Percentiles rank a stretch among this genome's conserved stretches.
Conservation (phyloP, 2,329 filamentous ascomycete genomes). For the Calonectria hawksworthii region DNA sequence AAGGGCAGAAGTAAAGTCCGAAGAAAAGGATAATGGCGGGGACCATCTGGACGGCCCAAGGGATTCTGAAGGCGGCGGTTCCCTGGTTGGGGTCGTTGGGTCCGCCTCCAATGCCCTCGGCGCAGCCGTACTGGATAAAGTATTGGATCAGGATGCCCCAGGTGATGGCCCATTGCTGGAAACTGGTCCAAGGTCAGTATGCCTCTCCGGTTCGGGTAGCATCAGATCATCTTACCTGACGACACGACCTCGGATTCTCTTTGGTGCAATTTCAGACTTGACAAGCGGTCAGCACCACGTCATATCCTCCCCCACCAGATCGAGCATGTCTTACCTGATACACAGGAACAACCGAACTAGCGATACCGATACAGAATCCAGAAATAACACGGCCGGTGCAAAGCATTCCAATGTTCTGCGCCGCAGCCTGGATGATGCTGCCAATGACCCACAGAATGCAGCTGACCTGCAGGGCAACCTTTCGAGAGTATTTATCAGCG, state of each 20-base stretch:
- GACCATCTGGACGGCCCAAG: conserved; percentile 73
- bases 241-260: conserved; percentile 70
- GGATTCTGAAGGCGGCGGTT: conserved; percentile 69
- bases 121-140: conserved; percentile 76
- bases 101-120: conserved; percentile 64
- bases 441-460: conserved; percentile 67
- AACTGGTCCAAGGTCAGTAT: conserved; percentile 36
- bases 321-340: conserved; percentile 65
- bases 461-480: conserved; percentile 62
- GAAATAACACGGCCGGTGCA: conserved; percentile 79
- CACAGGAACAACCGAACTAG: conserved; percentile 78
- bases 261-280: conserved; percentile 71
- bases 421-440: conserved; percentile 69
- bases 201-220: not conserved
- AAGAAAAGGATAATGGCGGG: conserved; percentile 67
- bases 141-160: conserved; percentile 78
- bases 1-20: conserved; percentile 72
- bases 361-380: conserved; percentile 81
- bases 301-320: not conserved
- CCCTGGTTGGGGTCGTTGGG: conserved; percentile 64
- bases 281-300: not conserved
- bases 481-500: conserved; percentile 65
- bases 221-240: conserved; percentile 53
- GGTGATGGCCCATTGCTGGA: conserved; percentile 80
- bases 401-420: conserved; percentile 79